Base-by-base conservation (phyloP, 2,329 filamentous ascomycete species). In the Gyromitra esculenta region DNA sequence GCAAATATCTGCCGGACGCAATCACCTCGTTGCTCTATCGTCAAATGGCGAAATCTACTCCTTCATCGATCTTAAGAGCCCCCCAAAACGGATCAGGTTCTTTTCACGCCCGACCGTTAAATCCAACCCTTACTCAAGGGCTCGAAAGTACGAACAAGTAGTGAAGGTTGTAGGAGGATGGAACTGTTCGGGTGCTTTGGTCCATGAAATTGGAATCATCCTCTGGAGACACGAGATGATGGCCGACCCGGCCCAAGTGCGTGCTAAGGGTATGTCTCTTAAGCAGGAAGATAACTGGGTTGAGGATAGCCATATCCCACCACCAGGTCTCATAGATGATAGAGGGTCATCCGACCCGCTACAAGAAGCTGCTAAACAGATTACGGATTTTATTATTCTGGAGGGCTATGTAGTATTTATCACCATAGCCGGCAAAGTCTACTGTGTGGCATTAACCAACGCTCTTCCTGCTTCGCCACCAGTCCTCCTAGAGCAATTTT, bases 81-180 rank as follows among this genome's bases (percentile, higher is more conserved):
- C 50, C 21, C 64, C 75, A n/a, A 50, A 60, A 9, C 52, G 69
- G 21, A 71, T 77, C 31, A 52, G 48, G 7, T 77, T 78, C 52
- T 11, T 69, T 15, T 72, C 65, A 35, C 18, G 63, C 25, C 41
- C 25, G 1, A 62, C 50, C 9, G 45, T 43, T 9, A 13, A 56
- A 52, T 41, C 59, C 15, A 56, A 65, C 18, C 72, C 59, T 9
- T 31, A 57, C 66, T 71, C 65, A 50, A 75, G 39, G 41, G 31
- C 45, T 2, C 67, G 50, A 11, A 54, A 59, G 21, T 8, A 50
- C 48, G 69, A 69, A 21, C 66, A 74, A n/a, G 63, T 75, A 15
- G 70, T 31, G 39, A 79, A 78, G 52, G 77, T 79, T 65, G 70
- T 77, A 50, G 78, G 74, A 7, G 78, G 78, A 25, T 79, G 78